Evolutionary conservation across 352 stramenopile genomes (phyloP).

Genomic region (Phytophthora lateralis): DNA sequence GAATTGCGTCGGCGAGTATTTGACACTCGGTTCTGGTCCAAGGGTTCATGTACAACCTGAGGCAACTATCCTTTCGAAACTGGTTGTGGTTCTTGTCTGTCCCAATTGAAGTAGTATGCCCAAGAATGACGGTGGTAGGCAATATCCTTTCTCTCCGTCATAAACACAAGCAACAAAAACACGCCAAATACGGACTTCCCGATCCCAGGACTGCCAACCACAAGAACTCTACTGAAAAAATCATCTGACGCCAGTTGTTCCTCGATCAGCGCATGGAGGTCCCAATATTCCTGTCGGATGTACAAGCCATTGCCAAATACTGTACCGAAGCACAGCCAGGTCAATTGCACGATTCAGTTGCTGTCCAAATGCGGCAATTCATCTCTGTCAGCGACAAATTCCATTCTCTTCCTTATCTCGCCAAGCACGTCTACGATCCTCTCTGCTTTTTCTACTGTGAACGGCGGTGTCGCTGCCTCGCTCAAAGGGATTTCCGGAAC

Average conservation of each 20-base stretch:
- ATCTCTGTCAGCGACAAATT: not conserved
- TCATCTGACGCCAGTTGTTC: not conserved
- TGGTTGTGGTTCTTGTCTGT: too few species aligned
- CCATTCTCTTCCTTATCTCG: too few species aligned
- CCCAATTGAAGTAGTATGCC: slow-evolving; percentile 21
- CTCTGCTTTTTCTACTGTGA: too few species aligned
- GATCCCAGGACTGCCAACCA: slow-evolving; percentile 25
- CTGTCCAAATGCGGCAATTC: not conserved
- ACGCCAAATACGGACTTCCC: slow-evolving; percentile 30
- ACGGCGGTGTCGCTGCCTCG: too few species aligned
- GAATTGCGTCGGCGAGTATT: slow-evolving; percentile 9
- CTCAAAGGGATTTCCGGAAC: too few species aligned
- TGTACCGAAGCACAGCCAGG: not conserved
- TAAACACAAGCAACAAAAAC: slow-evolving; percentile 26
- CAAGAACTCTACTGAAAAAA: slow-evolving; percentile 7
- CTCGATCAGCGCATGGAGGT: slow-evolving; percentile 9
- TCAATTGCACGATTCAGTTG: not conserved
- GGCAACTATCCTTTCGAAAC: slow-evolving; percentile 19
- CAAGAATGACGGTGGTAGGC: slow-evolving; percentile 7
- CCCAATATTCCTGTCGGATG: slow-evolving; percentile 31
- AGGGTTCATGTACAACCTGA: slow-evolving; percentile 26
- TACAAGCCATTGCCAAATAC: slow-evolving; percentile 14
- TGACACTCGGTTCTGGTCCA: slow-evolving; percentile 25
- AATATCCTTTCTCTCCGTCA: slow-evolving; percentile 30
- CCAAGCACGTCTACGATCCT: too few species aligned